Conservation (phyloP, 225 moss, liverwort and hornwort genomes). For the Bryoerythrophyllum caledonicum region DNA sequence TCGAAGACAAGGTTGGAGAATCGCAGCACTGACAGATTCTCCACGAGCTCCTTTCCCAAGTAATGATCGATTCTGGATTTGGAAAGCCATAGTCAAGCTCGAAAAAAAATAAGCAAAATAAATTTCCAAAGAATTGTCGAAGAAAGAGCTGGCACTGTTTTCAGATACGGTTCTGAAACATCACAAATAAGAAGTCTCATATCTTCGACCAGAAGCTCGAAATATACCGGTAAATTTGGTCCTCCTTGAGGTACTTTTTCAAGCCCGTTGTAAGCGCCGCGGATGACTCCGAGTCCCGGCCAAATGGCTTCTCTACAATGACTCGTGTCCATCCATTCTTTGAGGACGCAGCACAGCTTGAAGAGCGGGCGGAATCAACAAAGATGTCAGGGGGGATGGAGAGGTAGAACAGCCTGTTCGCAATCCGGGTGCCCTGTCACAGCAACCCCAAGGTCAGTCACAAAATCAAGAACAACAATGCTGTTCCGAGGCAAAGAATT, state of each 20-base stretch:
- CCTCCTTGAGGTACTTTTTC: conserved; percentile 74
- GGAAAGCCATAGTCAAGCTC: neutral
- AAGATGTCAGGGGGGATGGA: conserved; percentile 47
- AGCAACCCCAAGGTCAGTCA: conserved; percentile 11
- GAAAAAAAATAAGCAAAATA: neutral
- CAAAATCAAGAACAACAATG: neutral
- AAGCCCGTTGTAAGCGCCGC: conserved; percentile 80
- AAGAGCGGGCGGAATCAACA: conserved; percentile 38
- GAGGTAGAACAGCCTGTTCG: conserved; percentile 40
- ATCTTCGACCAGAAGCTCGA: neutral
- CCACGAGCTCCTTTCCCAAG: conserved; percentile 94
- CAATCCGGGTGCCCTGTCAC: conserved; percentile 39
- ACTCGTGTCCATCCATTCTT: conserved; percentile 69
- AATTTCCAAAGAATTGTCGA: neutral
- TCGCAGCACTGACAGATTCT: conserved; percentile 88
- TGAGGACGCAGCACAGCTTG: conserved; percentile 38
- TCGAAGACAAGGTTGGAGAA: conserved; percentile 97
- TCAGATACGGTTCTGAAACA: neutral
- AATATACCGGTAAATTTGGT: conserved; percentile 90
- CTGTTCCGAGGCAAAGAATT: neutral
- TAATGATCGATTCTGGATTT: conserved; percentile 87
- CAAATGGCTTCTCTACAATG: conserved; percentile 96
- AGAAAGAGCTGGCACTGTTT: neutral
- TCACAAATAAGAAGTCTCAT: neutral
- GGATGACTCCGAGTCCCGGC: conserved; percentile 86